Base-by-base conservation (phyloP, 352 stramenopile genomes). In the Phytophthora brassicae region DNA sequence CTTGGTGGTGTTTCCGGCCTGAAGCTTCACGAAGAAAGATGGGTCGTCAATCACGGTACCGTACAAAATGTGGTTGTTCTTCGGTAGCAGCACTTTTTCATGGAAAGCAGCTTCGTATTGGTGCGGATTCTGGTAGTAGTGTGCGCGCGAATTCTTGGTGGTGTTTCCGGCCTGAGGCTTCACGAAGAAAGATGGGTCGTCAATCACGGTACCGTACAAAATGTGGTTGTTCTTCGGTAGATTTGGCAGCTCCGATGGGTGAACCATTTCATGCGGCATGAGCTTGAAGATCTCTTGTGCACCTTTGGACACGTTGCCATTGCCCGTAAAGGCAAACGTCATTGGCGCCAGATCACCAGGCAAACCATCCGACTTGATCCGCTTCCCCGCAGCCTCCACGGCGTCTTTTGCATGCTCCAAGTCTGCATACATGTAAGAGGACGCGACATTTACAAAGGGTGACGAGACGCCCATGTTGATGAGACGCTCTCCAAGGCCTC, bases 231-330 rank as follows among this genome's bases (percentile, higher is more conserved):
- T 72, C 51, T 79, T 72, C 12, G 83, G 87, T 28, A 97, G 65
- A n/a, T 85, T 74, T 7, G 76, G 63, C 8, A 97, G 74, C 63
- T 97, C 90, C 0, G 91, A 90, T 11, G 89, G 84, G 14, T 90
- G 60, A 53, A 98, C 89, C 75, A 95, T 96, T 69, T 98, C 79
- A 67, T 98, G 95, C 14, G 95, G 95, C 72, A 99, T 90, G 42
- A 97, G 75, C 43, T 88, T 66, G 66, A 98, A 98, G 45, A 98
- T 94, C 70, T 98, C 92, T 43, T 97, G 88, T n/a, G 94, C 94
- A 6, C 95, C 96, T 56, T 95, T 82, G 16, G 92, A 95, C 7
- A 98, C 96, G 70, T 98, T 98, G 28, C 96, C 96, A 49, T 91
- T 92, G 57, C 92, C 92, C 16, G 96, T 99, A 67, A 98, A 98